Evolutionary conservation across 768 basidiomycete species (phyloP).

Genomic region (Macrocybe gigantea): DNA sequence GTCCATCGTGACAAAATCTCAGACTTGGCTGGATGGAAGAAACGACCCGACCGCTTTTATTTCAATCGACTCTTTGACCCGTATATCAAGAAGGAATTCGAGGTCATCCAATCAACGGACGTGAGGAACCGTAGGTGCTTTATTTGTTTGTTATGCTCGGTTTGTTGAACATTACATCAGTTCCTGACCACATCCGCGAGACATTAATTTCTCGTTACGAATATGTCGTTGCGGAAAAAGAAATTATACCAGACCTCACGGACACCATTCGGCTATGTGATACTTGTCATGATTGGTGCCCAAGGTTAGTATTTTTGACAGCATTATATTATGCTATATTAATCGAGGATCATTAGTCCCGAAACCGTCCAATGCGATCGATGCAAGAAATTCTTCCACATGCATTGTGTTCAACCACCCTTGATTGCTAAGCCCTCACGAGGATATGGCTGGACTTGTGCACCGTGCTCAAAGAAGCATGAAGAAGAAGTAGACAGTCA

Average conservation of each 20-base stretch:
- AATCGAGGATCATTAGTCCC: slow-evolving; percentile 37
- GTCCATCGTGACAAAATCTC: slow-evolving; percentile 93
- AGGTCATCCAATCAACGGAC: slow-evolving; percentile 82
- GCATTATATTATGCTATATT: slow-evolving; percentile 13
- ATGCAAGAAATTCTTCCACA: slow-evolving; percentile 93
- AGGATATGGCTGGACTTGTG: slow-evolving; percentile 97
- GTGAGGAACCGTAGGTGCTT: slow-evolving; percentile 78
- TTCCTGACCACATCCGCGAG: slow-evolving; percentile 76
- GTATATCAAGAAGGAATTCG: slow-evolving; percentile 97
- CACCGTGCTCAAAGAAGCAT: slow-evolving; percentile 83
- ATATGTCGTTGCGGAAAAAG: slow-evolving; percentile 93
- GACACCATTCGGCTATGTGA: slow-evolving; percentile 82
- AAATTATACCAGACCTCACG: slow-evolving; percentile 85
- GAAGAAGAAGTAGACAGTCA: slow-evolving; percentile 82
- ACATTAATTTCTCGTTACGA: slow-evolving; percentile 81
- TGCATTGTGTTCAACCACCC: slow-evolving; percentile 91
- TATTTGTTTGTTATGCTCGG: slow-evolving; percentile 9
- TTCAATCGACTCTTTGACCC: slow-evolving; percentile 95
- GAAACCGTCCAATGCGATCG: slow-evolving; percentile 88
- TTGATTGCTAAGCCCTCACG: slow-evolving; percentile 86
- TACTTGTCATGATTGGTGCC: slow-evolving; percentile 84
- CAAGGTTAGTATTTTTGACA: slow-evolving; percentile 50
- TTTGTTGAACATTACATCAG: slow-evolving; percentile 33
- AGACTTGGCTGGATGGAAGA: slow-evolving; percentile 91
- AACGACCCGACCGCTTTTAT: slow-evolving; percentile 91